phyloP scores from a whole-genome alignment of 441 rosid genomes.

The Corymbia calophylla region DNA sequence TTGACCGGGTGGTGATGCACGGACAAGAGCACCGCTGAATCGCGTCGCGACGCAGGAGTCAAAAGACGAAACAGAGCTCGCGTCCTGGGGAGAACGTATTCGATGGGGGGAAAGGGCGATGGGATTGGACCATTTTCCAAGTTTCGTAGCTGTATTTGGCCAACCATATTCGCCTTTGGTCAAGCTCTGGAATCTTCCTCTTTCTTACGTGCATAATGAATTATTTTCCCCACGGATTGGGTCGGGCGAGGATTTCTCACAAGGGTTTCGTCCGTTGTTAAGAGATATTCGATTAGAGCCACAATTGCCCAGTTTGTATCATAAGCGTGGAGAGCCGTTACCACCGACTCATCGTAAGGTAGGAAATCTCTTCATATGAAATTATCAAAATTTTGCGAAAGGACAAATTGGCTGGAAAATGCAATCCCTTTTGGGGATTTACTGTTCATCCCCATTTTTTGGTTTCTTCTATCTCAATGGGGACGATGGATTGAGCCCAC shows the following conservation, averaged over 20 bases:
- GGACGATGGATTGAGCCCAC: neutral
- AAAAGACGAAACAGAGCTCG: neutral
- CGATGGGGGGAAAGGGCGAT: neutral
- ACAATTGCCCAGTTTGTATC: accelerated
- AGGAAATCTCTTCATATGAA: accelerated
- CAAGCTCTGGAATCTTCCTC: neutral
- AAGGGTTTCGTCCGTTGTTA: neutral
- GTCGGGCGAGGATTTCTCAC: neutral
- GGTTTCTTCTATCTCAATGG: neutral
- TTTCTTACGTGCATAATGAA: neutral
- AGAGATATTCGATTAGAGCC: accelerated
- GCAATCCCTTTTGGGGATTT: accelerated
- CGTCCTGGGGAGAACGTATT: neutral
- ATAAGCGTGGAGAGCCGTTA: accelerated
- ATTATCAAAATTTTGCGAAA: accelerated
- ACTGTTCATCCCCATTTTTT: neutral
- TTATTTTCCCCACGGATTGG: no score
- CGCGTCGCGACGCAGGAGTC: neutral
- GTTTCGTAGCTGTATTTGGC: neutral
- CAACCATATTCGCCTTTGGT: neutral
- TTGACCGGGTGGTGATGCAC: neutral
- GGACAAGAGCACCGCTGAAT: neutral
- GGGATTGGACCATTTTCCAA: neutral
- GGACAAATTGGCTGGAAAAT: accelerated
- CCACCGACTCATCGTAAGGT: accelerated